Evolutionary conservation across 2,329 filamentous ascomycete species (phyloP).

Genomic region (Colletotrichum sidae): DNA sequence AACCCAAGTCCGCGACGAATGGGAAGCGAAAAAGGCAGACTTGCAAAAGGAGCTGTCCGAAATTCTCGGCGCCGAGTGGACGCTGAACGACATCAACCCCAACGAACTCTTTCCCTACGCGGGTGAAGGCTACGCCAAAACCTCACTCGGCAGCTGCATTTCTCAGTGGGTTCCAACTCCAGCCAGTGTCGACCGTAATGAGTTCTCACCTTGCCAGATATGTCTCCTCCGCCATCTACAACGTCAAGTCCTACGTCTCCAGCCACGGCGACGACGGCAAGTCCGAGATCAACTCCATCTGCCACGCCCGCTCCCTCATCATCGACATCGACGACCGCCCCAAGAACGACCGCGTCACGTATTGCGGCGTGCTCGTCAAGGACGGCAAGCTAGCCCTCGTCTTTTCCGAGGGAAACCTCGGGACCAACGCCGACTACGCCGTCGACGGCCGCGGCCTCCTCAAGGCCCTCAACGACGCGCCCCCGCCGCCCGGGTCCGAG

Average conservation of each 20-base stretch:
- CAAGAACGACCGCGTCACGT: slow-evolving; percentile 52
- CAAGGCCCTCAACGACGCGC: slow-evolving; percentile 59
- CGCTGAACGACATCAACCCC: slow-evolving; percentile 57
- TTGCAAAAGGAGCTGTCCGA: slow-evolving; percentile 57
- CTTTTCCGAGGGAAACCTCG: slow-evolving; percentile 56
- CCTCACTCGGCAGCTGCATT: slow-evolving; percentile 58
- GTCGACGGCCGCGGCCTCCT: slow-evolving; percentile 51
- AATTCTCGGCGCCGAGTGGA: slow-evolving; percentile 61
- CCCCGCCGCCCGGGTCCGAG: slow-evolving; percentile 42
- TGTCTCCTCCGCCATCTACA: slow-evolving; percentile 53
- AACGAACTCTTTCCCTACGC: slow-evolving; percentile 60
- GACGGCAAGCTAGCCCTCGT: slow-evolving; percentile 59
- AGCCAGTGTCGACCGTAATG: background rate
- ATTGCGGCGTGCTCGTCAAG: slow-evolving; percentile 57
- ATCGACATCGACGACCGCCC: slow-evolving; percentile 57
- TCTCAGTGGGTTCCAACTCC: slow-evolving; percentile 47
- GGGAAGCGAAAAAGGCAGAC: slow-evolving; percentile 59
- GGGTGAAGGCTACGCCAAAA: slow-evolving; percentile 53
- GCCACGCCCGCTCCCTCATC: slow-evolving; percentile 55
- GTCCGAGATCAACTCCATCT: slow-evolving; percentile 61
- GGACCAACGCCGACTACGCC: slow-evolving; percentile 57
- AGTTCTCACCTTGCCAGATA: slow-evolving; percentile 50
- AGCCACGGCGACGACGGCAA: slow-evolving; percentile 52
- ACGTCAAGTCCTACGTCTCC: slow-evolving; percentile 52
- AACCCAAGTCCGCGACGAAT: slow-evolving; percentile 62